These are phyloP conservation scores for Lasiodiplodia gonubiensis DNA, from an alignment of 2,329 filamentous ascomycete species.

Conservation along the genomic window DNA sequence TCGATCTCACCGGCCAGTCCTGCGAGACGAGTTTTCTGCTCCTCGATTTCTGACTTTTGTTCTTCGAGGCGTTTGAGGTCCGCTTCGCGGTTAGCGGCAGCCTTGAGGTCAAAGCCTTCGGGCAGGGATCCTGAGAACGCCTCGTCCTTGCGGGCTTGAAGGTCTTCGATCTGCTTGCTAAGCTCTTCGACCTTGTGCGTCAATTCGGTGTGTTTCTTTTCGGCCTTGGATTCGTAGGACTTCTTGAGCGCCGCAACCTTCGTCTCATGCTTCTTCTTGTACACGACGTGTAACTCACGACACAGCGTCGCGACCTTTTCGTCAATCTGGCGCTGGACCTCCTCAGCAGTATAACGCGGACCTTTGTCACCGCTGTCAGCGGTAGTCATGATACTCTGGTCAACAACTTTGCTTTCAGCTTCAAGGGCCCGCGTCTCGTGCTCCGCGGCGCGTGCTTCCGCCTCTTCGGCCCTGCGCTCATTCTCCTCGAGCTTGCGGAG, in stretches of 20 bases:
- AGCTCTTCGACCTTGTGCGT: slow-evolving; percentile 74
- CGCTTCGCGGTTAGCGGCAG: slow-evolving; percentile 37
- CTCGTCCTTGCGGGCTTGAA: slow-evolving; percentile 69
- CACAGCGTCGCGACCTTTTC: slow-evolving; percentile 77
- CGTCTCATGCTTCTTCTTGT: slow-evolving; percentile 96
- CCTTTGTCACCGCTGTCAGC: slow-evolving; percentile 49
- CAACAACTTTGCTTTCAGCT: slow-evolving; percentile 72
- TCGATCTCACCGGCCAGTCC: slow-evolving; percentile 75
- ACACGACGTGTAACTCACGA: slow-evolving; percentile 88
- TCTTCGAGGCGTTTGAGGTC: slow-evolving; percentile 62
- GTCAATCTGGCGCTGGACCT: slow-evolving; percentile 73
- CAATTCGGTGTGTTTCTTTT: slow-evolving; percentile 83
- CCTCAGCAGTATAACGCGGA: slow-evolving; percentile 47
- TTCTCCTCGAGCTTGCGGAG: slow-evolving; percentile 74
- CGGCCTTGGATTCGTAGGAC: slow-evolving; percentile 82
- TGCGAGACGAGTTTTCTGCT: slow-evolving; percentile 74
- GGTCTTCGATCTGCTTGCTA: slow-evolving; percentile 73
- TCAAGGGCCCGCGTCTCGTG: slow-evolving; percentile 57
- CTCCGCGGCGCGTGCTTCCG: slow-evolving; percentile 76
- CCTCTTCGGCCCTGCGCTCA: slow-evolving; percentile 74
- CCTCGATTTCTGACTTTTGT: slow-evolving; percentile 69
- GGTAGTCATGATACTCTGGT: slow-evolving; percentile 58
- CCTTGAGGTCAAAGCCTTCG: slow-evolving; percentile 2
- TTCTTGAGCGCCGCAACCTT: slow-evolving; percentile 90
- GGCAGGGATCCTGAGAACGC: slow-evolving; percentile 58